These are phyloP conservation scores for Exophiala dermatitidis DNA, from an alignment of 2,329 filamentous ascomycete species.

Conservation along the genomic window DNA sequence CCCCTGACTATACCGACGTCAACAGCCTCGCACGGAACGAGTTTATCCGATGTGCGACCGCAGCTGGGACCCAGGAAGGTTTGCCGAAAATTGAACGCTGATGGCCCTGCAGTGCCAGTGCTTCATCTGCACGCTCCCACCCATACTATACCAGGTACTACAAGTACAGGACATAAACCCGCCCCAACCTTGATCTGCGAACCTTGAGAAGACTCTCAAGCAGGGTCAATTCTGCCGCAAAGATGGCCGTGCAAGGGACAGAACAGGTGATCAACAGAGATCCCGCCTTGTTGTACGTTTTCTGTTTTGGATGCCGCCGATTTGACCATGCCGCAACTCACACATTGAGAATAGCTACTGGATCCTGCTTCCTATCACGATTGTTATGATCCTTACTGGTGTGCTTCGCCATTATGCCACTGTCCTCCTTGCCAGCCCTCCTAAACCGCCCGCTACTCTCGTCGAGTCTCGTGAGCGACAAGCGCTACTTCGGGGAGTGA, in stretches of 20 bases:
- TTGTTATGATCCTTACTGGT: constrained; percentile 96
- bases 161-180: too few species aligned
- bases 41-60: neutral
- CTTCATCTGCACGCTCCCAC: neutral
- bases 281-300: constrained; percentile 86
- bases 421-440: constrained; percentile 75
- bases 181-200: too few species aligned
- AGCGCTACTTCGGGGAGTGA: constrained; percentile 73
- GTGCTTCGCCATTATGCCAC: constrained; percentile 93
- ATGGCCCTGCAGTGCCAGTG: neutral
- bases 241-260: constrained; percentile 70
- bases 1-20: neutral
- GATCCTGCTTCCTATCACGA: constrained; percentile 94
- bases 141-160: neutral
- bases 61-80: neutral
- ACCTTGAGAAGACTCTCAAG: too few species aligned
- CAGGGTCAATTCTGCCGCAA: neutral
- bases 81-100: neutral
- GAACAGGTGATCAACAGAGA: constrained; percentile 97
- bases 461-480: constrained; percentile 67
- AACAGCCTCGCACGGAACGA: neutral
- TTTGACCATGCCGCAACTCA: neutral
- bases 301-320: constrained; percentile 2
- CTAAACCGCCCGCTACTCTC: constrained; percentile 66
- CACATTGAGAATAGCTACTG: constrained; percentile 64